Percentiles rank a stretch among this genome's conserved stretches.
These are phyloP conservation scores for Aspergillus conjunctus DNA, from an alignment of 495 filamentous ascomycete species.

Conservation along the genomic window DNA sequence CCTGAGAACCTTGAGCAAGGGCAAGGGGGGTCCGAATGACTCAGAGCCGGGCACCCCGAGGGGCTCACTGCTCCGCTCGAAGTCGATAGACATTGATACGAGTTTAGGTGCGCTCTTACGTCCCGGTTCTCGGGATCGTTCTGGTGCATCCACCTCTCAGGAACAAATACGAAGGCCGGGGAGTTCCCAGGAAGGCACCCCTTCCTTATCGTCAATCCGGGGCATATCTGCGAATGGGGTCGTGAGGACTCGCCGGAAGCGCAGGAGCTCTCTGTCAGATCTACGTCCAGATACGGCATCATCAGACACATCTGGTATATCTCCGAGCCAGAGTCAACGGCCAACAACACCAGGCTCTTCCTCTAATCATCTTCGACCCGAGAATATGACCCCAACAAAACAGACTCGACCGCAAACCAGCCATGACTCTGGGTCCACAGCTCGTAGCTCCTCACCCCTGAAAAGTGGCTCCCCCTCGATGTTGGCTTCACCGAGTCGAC, in stretches of 20 bases:
- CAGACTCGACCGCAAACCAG: slow-evolving; percentile 39
- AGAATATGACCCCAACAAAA: slow-evolving; percentile 37
- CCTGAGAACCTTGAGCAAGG: slow-evolving; percentile 89
- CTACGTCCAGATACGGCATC: slow-evolving; percentile 63
- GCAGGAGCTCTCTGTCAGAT: slow-evolving; percentile 90
- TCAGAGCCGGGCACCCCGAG: slow-evolving; percentile 60
- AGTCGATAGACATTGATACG: slow-evolving; percentile 74
- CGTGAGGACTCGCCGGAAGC: slow-evolving; percentile 65
- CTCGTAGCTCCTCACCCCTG: slow-evolving; percentile 34
- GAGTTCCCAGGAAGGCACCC: slow-evolving; percentile 46
- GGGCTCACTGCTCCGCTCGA: slow-evolving; percentile 69
- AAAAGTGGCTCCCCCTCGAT: slow-evolving; percentile 37
- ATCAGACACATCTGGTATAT: slow-evolving; percentile 39
- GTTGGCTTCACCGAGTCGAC: slow-evolving; percentile 39
- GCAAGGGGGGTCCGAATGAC: slow-evolving; percentile 61
- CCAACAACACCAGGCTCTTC: slow-evolving; percentile 39
- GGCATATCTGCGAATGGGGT: slow-evolving; percentile 38
- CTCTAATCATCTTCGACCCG: slow-evolving; percentile 32
- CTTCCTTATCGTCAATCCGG: slow-evolving; percentile 41
- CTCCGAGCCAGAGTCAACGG: slow-evolving; percentile 37
- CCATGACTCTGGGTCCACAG: slow-evolving; percentile 35
- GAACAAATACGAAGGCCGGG: slow-evolving; percentile 49
- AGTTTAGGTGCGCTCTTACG: slow-evolving; percentile 54
- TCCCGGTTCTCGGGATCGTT: slow-evolving; percentile 68
- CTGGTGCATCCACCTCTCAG: slow-evolving; percentile 49